Conservation (phyloP, 2,329 filamentous ascomycete genomes). For the Diaporthe citri region DNA sequence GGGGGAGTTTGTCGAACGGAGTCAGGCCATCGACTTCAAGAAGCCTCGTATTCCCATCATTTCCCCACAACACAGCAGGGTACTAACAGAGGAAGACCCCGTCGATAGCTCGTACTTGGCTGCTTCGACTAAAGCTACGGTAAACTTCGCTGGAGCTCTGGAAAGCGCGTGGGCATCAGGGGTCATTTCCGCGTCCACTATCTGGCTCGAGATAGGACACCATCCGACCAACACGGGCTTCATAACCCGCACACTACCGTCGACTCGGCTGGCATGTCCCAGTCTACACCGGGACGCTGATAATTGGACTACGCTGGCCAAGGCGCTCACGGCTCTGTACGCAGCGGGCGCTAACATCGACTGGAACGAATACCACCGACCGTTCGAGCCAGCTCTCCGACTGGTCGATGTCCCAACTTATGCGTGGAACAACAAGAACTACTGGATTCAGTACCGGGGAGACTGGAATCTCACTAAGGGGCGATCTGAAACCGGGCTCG, state of each 20-base stretch:
- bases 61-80: neutral
- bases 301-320: neutral
- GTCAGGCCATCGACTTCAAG: neutral
- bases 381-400: conserved; percentile 15
- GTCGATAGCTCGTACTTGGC: neutral
- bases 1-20: neutral
- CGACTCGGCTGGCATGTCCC: neutral
- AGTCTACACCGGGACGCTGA: conserved; percentile 10
- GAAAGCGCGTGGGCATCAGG: neutral
- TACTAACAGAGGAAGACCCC: neutral
- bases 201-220: conserved; percentile 8
- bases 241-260: neutral
- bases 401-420: neutral
- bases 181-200: neutral
- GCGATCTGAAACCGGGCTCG: neutral
- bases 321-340: neutral
- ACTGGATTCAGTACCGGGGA: conserved; percentile 17
- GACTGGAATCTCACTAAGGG: conserved; percentile 21
- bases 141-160: conserved; percentile 13
- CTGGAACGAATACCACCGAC: conserved; percentile 26
- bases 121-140: neutral
- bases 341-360: neutral
- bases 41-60: conserved; percentile 10
- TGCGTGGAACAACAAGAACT: conserved; percentile 21
- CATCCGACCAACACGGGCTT: neutral